Evolutionary conservation across 768 basidiomycete genomes (phyloP).

Genomic region (Udeniomyces megalosporus): DNA sequence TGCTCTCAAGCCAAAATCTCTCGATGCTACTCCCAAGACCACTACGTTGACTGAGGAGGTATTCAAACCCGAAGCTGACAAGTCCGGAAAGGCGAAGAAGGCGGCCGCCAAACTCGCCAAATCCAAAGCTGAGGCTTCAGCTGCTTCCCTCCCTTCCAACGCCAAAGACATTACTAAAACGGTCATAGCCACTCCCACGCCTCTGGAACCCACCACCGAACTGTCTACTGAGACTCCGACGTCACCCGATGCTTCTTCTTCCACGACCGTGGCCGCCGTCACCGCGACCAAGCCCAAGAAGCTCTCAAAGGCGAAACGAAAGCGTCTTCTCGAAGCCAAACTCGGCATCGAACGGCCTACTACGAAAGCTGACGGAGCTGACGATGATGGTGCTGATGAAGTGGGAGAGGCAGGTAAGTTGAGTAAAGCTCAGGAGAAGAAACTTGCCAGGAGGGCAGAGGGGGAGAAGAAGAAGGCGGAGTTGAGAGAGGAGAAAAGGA

Average conservation of each 20-base stretch:
- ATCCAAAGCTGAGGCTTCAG: too few relatives aligned
- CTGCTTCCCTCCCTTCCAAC: too few relatives aligned
- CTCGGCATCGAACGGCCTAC: background rate
- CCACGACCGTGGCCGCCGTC: background rate
- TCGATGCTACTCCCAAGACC: background rate
- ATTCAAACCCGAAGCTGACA: too few relatives aligned
- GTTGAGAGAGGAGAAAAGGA: background rate
- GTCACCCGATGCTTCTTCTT: background rate
- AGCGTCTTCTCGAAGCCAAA: background rate
- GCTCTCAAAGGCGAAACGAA: background rate
- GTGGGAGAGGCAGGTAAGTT: background rate
- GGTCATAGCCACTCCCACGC: too few relatives aligned
- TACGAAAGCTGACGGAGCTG: background rate
- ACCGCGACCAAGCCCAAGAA: background rate
- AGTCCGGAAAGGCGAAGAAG: too few relatives aligned
- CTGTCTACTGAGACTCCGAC: too few relatives aligned
- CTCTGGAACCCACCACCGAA: too few relatives aligned
- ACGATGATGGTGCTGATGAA: background rate
- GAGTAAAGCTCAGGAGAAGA: conserved; percentile 1
- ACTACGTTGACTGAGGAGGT: too few relatives aligned
- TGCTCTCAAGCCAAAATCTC: background rate
- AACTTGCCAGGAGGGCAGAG: background rate
- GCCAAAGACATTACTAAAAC: too few relatives aligned
- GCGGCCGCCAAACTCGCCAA: too few relatives aligned
- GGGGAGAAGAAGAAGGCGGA: background rate